These are phyloP conservation scores for Hypsizygus marmoreus DNA, from an alignment of 768 basidiomycete species.

Conservation along the genomic window DNA sequence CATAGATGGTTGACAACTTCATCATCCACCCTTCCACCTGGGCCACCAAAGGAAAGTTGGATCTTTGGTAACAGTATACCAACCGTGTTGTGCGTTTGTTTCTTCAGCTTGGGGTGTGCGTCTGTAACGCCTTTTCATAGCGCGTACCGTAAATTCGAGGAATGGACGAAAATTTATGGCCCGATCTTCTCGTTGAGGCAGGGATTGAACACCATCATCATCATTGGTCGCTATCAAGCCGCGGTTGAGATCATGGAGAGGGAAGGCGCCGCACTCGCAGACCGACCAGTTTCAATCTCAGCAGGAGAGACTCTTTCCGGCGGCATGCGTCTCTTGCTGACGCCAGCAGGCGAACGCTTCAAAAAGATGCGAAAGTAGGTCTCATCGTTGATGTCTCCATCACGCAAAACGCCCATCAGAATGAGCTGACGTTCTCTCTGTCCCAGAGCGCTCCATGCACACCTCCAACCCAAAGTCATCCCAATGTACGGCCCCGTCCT, in stretches of 20 bases:
- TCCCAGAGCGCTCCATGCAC: slow-evolving; percentile 55
- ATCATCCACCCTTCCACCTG: slow-evolving; percentile 40
- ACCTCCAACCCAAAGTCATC: slow-evolving; percentile 56
- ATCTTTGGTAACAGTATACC: slow-evolving; percentile 44
- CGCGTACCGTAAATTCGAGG: slow-evolving; percentile 53
- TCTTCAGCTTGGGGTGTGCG: too few relatives aligned
- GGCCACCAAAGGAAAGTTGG: slow-evolving; percentile 40
- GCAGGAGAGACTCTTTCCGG: slow-evolving; percentile 62
- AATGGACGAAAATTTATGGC: slow-evolving; percentile 63
- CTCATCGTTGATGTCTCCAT: neutral
- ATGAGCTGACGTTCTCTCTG: neutral
- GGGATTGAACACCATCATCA: slow-evolving; percentile 44
- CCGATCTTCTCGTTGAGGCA: slow-evolving; percentile 59
- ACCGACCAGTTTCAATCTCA: slow-evolving; percentile 56
- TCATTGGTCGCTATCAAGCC: slow-evolving; percentile 54
- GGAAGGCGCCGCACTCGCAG: slow-evolving; percentile 57
- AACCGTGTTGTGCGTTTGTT: slow-evolving; percentile 36
- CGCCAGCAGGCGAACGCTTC: slow-evolving; percentile 58
- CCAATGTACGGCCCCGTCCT: slow-evolving; percentile 51
- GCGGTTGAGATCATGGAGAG: slow-evolving; percentile 70
- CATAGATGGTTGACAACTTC: slow-evolving; percentile 24
- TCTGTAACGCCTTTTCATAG: slow-evolving; percentile 21
- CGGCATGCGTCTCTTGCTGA: slow-evolving; percentile 58
- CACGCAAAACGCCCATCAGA: neutral
- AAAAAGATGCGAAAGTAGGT: slow-evolving; percentile 60